These are phyloP conservation scores for Cyclocybe aegerita DNA, from an alignment of 768 basidiomycete species.

Conservation along the genomic window DNA sequence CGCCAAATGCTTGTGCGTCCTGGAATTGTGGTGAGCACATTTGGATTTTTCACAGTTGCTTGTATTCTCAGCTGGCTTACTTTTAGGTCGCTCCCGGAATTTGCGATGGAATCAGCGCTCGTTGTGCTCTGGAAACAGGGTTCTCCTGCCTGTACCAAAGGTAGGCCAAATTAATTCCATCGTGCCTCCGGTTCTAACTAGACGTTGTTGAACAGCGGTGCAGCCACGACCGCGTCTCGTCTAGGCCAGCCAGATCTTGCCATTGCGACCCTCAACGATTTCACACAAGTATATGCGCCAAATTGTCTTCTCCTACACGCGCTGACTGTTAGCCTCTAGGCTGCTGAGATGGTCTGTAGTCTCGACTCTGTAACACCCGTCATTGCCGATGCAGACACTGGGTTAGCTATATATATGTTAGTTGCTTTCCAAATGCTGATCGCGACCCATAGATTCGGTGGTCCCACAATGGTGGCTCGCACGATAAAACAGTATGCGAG, in stretches of 20 bases:
- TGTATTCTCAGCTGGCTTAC: not conserved
- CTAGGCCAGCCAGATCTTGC: constrained; percentile 79
- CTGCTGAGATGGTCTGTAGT: constrained; percentile 71
- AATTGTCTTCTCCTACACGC: not conserved
- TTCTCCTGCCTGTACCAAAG: constrained; percentile 79
- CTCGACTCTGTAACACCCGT: constrained; percentile 65
- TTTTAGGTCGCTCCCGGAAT: constrained; percentile 72
- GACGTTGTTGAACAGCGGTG: constrained; percentile 46
- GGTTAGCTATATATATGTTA: constrained; percentile 34
- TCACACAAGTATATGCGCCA: constrained; percentile 50
- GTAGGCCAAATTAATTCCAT: constrained; percentile 25
- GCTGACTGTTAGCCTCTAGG: constrained; percentile 28
- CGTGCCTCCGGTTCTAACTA: not conserved
- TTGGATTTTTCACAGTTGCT: not conserved
- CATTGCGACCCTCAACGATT: constrained; percentile 77
- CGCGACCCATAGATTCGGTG: constrained; percentile 50
- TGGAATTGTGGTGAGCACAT: constrained; percentile 64
- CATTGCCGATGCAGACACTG: constrained; percentile 81
- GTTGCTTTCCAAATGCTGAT: not conserved
- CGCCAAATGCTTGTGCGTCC: constrained; percentile 70
- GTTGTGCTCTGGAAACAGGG: constrained; percentile 78
- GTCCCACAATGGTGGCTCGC: constrained; percentile 72
- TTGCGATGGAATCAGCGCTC: constrained; percentile 77
- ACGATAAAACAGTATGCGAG: constrained; percentile 71
- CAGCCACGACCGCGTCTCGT: constrained; percentile 78